Base-by-base conservation (phyloP, 176 grass and related monocot genomes). In the Triticum urartu region DNA sequence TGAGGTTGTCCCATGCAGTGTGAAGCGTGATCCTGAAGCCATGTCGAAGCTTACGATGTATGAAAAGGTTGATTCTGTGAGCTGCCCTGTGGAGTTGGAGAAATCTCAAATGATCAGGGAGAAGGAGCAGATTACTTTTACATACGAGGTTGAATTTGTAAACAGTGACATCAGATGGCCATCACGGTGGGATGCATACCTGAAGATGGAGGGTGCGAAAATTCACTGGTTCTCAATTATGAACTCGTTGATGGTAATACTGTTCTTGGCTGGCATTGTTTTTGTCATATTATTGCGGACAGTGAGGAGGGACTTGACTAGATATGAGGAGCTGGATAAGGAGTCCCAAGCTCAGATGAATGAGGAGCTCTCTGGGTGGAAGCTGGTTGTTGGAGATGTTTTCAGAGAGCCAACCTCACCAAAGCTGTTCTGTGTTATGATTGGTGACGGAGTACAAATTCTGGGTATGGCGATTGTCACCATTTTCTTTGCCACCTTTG, bases 151-250 rank as follows among this genome's bases (percentile, higher is more conserved):
- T 77, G 94, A 94, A 70, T 96, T 96, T 93, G 87, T 90, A 21
- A 94, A 92, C 30, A 96, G 94, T 79, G 91, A 92, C 80, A 94
- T 96, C 58, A 96, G 86, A 66, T 96, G 94, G 94, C 94, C 94
- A 65, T 96, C 94, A 38, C 73, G 94, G 71, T 96, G 94, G 94
- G 94, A 96, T 65, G 89, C 91, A 32, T 96, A 96, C 83, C 80
- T 96, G 81, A 94, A 90, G 90, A 96, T 96, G 91, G 94, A 96
- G 43, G 94, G 94, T 78, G 81, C 91, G 0, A 93, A 90, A 84
- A 91, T 96, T 75, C 94, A 96, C 65, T 96, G 94, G 94, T 96
- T 96, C 83, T 96, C 94, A 33, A 96, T 96, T 74, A 96, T 96
- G 94, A 96, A 96, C 87, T 93, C 94, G 3, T 80, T 96, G 83